These are phyloP conservation scores for Ceratocystis albifundus DNA, from an alignment of 2,329 filamentous ascomycete genomes.

Conservation along the genomic window DNA sequence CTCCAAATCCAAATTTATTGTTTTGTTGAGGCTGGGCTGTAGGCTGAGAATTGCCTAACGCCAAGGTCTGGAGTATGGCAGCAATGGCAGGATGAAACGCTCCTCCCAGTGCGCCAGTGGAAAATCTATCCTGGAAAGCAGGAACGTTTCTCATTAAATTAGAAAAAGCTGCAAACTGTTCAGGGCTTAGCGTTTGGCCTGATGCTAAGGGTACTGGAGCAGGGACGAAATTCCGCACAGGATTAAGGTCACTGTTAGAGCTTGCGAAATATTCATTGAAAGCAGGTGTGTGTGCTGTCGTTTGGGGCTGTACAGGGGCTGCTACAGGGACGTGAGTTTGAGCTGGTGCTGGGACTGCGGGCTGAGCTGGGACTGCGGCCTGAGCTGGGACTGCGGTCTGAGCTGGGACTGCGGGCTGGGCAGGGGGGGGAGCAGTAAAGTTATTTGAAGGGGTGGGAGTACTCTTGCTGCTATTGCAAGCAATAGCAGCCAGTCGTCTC, in stretches of 20 bases:
- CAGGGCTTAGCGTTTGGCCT: too few relatives aligned
- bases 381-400: not conserved
- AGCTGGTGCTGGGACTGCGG: not conserved
- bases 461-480: slow-evolving; percentile 53
- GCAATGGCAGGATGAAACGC: slow-evolving; percentile 17
- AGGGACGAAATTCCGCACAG: slow-evolving; percentile 26
- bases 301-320: slow-evolving; percentile 26
- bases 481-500: slow-evolving; percentile 56
- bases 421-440: slow-evolving; percentile 29
- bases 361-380: not conserved
- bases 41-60: slow-evolving; percentile 9
- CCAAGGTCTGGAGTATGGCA: slow-evolving; percentile 21
- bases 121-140: slow-evolving; percentile 14
- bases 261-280: slow-evolving; percentile 18
- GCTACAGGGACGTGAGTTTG: slow-evolving; percentile 28
- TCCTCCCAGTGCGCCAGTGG: slow-evolving; percentile 10
- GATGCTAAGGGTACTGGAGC: slow-evolving; percentile 27
- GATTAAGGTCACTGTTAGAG: slow-evolving; percentile 23
- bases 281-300: not conserved
- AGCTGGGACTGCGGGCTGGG: not conserved
- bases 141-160: slow-evolving; percentile 17
- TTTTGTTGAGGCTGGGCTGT: slow-evolving; percentile 8
- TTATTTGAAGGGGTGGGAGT: slow-evolving; percentile 37
- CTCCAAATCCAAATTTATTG: slow-evolving; percentile 10
- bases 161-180: slow-evolving; percentile 21